Percentiles rank a stretch among this genome's conserved stretches.
Evolutionary conservation across 257 asterid species (phyloP).

Genomic region (Plantago elongata): DNA sequence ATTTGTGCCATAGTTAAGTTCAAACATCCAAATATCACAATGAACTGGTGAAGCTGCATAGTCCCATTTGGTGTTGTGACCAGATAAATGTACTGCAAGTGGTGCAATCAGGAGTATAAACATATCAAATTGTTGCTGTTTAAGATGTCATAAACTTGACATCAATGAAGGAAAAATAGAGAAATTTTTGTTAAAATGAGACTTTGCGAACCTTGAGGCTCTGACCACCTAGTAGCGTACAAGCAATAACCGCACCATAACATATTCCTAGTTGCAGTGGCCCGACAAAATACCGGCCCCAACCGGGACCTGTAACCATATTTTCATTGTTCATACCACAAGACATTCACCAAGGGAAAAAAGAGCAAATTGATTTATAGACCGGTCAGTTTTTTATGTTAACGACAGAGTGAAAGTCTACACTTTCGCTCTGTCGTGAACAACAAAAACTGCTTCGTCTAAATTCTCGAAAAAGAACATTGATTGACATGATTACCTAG

Average conservation of each 20-base stretch:
- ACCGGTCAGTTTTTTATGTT: neutral
- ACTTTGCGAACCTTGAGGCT: constrained; percentile 48
- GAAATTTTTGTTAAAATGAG: neutral
- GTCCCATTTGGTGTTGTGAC: constrained; percentile 46
- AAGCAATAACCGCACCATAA: constrained; percentile 58
- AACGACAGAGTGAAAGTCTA: too few species aligned
- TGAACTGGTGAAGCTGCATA: constrained; percentile 59
- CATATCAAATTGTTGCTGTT: neutral
- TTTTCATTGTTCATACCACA: neutral
- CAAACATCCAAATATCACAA: constrained; percentile 46
- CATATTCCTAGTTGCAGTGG: constrained; percentile 61
- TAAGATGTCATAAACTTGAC: neutral
- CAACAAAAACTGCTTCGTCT: too few species aligned
- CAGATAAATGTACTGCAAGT: constrained; percentile 49
- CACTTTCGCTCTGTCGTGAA: too few species aligned
- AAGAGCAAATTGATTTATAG: neutral
- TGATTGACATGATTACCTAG: constrained; percentile 33
- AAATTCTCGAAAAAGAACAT: too few species aligned
- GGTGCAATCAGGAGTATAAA: neutral
- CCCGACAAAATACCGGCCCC: constrained; percentile 66
- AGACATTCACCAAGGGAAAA: too few species aligned
- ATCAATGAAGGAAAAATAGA: neutral
- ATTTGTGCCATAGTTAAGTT: constrained; percentile 64
- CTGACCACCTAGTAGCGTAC: constrained; percentile 65
- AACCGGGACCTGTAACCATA: constrained; percentile 43